A percentile compares a stretch with the other conserved stretches of the same genome.
Conservation (phyloP, 352 stramenopile genomes). For the Aphanomyces astaci region DNA sequence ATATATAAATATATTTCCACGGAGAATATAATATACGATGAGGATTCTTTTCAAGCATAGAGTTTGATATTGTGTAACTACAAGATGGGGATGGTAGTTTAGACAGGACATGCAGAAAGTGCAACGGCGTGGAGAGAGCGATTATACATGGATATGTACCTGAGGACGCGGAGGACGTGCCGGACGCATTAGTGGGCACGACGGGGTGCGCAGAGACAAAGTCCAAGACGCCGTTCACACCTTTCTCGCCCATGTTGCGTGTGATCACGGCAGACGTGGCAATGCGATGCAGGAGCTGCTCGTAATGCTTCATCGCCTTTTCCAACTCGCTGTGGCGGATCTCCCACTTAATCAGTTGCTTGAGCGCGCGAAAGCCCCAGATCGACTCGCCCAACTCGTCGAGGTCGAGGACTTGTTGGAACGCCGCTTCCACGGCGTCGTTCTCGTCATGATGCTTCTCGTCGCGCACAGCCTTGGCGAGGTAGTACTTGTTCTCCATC, state of each 20-base stretch:
- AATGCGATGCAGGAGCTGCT: slow-evolving; percentile 79
- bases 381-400: slow-evolving; percentile 34
- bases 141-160: not conserved
- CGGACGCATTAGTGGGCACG: not conserved
- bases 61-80: no score
- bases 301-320: slow-evolving; percentile 76
- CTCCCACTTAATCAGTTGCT: slow-evolving; percentile 91
- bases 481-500: slow-evolving; percentile 93
- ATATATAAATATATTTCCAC: no score
- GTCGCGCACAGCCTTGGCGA: slow-evolving; percentile 54
- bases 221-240: slow-evolving; percentile 93
- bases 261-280: slow-evolving; percentile 84
- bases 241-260: slow-evolving; percentile 92
- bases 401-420: slow-evolving; percentile 8
- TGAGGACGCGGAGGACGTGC: not conserved
- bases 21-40: no score
- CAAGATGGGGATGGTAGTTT: no score
- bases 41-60: no score
- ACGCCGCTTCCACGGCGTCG: slow-evolving; percentile 36
- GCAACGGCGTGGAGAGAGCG: not conserved
- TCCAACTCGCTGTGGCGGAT: slow-evolving; percentile 65
- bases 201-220: slow-evolving; percentile 66
- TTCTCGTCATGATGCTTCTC: slow-evolving; percentile 32
- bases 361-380: slow-evolving; percentile 93
- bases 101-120: no score